Percentiles rank a stretch among this genome's conserved stretches.
Evolutionary conservation across 140 eudicot genomes (phyloP).

Genomic region (Ambrosia hybrid): DNA sequence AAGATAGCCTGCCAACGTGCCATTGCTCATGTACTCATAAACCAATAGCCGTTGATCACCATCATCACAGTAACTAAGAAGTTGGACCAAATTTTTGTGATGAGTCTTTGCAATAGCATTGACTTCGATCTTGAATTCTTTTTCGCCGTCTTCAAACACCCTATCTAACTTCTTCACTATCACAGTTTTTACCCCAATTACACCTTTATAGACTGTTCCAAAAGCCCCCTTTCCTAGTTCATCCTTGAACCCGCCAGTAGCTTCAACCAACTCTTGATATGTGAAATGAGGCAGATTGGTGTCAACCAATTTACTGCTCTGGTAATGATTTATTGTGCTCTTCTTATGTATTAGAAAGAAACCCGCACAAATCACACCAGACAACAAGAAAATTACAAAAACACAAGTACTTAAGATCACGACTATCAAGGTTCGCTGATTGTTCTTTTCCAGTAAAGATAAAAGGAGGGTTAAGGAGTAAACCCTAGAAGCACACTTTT

Average conservation of each 20-base stretch:
- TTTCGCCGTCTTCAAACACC: background rate
- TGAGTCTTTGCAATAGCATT: too few relatives aligned
- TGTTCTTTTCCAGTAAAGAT: background rate
- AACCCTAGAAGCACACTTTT: background rate
- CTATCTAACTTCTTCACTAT: conserved; percentile 1
- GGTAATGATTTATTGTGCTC: background rate
- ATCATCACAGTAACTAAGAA: too few relatives aligned
- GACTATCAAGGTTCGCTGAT: background rate
- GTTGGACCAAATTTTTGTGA: too few relatives aligned
- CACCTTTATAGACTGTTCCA: conserved; percentile 3
- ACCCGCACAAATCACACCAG: background rate
- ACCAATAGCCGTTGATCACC: conserved; percentile 1
- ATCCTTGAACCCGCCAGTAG: conserved; percentile 5
- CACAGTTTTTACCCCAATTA: background rate
- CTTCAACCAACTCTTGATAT: conserved; percentile 1
- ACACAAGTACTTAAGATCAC: background rate
- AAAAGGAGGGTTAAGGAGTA: background rate
- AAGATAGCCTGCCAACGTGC: background rate
- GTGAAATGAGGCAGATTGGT: conserved; percentile 6
- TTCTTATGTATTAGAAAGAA: background rate
- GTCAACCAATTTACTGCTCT: background rate
- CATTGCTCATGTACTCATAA: conserved; percentile 10
- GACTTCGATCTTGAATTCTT: too few relatives aligned
- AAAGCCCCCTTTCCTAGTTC: conserved; percentile 6
- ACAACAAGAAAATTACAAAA: background rate